phyloP scores from a whole-genome alignment of 768 basidiomycete genomes.

The Lentinula sp. region DNA sequence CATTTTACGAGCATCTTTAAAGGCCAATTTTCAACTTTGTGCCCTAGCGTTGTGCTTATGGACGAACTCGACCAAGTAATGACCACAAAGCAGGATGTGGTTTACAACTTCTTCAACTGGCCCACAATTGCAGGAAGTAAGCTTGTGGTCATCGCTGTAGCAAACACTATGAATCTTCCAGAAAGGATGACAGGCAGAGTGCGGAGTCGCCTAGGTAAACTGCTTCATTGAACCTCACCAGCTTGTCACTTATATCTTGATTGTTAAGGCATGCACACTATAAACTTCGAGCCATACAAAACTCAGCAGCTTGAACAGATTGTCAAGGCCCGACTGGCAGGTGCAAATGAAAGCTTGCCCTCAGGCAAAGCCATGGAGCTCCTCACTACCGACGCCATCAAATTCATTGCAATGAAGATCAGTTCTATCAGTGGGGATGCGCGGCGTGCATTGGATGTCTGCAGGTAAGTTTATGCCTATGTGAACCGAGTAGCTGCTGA shows the following conservation, averaged over 20 bases:
- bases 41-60: slow-evolving; percentile 85
- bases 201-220: slow-evolving; percentile 80
- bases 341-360: slow-evolving; percentile 46
- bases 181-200: slow-evolving; percentile 93
- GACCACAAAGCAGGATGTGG: slow-evolving; percentile 94
- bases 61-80: slow-evolving; percentile 97
- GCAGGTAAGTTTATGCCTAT: slow-evolving; percentile 42
- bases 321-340: slow-evolving; percentile 72
- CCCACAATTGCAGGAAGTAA: slow-evolving; percentile 85
- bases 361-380: slow-evolving; percentile 41
- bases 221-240: background rate
- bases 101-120: slow-evolving; percentile 99
- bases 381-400: slow-evolving; percentile 67
- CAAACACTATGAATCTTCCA: slow-evolving; percentile 97
- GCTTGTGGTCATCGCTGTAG: slow-evolving; percentile 92
- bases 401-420: slow-evolving; percentile 71
- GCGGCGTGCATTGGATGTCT: slow-evolving; percentile 86
- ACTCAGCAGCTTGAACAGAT: slow-evolving; percentile 77
- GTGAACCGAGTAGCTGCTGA: background rate
- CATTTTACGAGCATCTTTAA: slow-evolving; percentile 16
- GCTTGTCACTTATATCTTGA: background rate
- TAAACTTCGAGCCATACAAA: slow-evolving; percentile 89
- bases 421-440: slow-evolving; percentile 89
- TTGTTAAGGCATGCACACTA: slow-evolving; percentile 73
- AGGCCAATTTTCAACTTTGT: background rate